Conservation (phyloP, 129 eudicot species). For the Chrysanthemum seticuspe region DNA sequence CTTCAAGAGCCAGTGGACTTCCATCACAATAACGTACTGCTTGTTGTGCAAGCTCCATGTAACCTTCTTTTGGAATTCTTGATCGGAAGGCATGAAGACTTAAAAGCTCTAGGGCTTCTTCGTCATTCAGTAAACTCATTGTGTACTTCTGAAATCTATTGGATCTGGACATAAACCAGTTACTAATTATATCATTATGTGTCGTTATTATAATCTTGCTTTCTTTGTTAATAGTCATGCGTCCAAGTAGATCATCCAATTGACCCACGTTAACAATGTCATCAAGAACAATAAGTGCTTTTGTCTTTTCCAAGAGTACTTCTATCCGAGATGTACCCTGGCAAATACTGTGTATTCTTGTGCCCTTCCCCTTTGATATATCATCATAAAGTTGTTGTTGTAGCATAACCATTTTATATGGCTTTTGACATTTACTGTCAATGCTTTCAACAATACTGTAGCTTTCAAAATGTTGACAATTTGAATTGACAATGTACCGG, state of each 20-base stretch:
- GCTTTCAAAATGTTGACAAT: slow-evolving; percentile 15
- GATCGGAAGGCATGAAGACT: slow-evolving; percentile 17
- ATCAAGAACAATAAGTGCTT: slow-evolving; percentile 14
- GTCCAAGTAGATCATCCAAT: not conserved
- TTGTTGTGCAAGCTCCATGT: not conserved
- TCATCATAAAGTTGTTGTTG: slow-evolving; percentile 26
- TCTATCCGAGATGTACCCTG: not conserved
- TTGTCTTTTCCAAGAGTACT: not conserved
- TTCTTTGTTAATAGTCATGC: not conserved
- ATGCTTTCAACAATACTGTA: slow-evolving; percentile 18
- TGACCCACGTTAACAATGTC: slow-evolving; percentile 5
- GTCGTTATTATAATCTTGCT: slow-evolving; percentile 26
- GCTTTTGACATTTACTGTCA: not conserved
- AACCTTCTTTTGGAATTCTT: slow-evolving; percentile 7
- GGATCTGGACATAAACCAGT: slow-evolving; percentile 8
- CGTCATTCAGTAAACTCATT: not conserved
- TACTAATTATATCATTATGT: not conserved
- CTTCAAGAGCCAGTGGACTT: slow-evolving; percentile 17
- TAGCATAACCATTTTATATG: slow-evolving; percentile 12
- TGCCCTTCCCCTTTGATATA: slow-evolving; percentile 12
- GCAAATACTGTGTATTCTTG: not conserved
- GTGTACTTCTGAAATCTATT: slow-evolving; percentile 1
- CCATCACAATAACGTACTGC: slow-evolving; percentile 19
- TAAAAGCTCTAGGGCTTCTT: slow-evolving; percentile 1
- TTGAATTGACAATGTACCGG: slow-evolving; percentile 13